Percentiles rank a stretch among this genome's conserved stretches.
Evolutionary conservation across 2,329 filamentous ascomycete genomes (phyloP).

Genomic region (Fusarium chaquense): DNA sequence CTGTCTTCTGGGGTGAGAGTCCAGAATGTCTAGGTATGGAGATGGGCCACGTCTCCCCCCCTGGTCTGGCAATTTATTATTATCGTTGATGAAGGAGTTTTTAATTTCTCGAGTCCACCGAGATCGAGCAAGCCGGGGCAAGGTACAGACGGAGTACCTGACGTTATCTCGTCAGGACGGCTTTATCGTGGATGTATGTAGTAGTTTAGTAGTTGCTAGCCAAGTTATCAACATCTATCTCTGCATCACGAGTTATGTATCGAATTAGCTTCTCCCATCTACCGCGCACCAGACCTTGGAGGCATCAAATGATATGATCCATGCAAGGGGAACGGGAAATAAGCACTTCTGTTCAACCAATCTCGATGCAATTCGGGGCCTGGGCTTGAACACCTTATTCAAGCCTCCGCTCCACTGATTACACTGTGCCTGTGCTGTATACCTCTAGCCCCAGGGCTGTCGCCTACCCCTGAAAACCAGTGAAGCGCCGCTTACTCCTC

Average conservation of each 20-base stretch:
- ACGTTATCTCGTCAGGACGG: background rate
- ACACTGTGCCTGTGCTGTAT: slow-evolving; percentile 18
- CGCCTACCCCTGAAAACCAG: slow-evolving; percentile 43
- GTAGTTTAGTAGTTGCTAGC: background rate
- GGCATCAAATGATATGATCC: slow-evolving; percentile 17
- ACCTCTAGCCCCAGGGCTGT: slow-evolving; percentile 17
- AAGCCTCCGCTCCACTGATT: slow-evolving; percentile 25
- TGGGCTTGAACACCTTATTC: slow-evolving; percentile 21
- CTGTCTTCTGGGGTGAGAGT: slow-evolving; percentile 36
- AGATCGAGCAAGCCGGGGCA: slow-evolving; percentile 29
- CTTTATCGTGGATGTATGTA: slow-evolving; percentile 1
- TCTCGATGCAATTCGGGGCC: slow-evolving; percentile 38
- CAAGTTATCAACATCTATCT: background rate
- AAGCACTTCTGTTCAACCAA: slow-evolving; percentile 35
- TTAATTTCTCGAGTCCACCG: slow-evolving; percentile 46
- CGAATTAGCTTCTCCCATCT: slow-evolving; percentile 29
- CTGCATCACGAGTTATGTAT: background rate
- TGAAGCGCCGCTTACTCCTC: slow-evolving; percentile 11
- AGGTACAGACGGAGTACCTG: slow-evolving; percentile 1
- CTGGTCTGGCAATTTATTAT: slow-evolving; percentile 44
- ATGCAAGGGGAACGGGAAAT: slow-evolving; percentile 32
- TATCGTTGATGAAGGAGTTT: slow-evolving; percentile 39
- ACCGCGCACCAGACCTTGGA: slow-evolving; percentile 11
- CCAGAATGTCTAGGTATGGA: slow-evolving; percentile 30
- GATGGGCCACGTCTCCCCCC: slow-evolving; percentile 34